Evolutionary conservation across 2,329 filamentous ascomycete genomes (phyloP), one percentile per base, ranked within the genome.

Genomic region (Stagonosporopsis vannaccii): DNA sequence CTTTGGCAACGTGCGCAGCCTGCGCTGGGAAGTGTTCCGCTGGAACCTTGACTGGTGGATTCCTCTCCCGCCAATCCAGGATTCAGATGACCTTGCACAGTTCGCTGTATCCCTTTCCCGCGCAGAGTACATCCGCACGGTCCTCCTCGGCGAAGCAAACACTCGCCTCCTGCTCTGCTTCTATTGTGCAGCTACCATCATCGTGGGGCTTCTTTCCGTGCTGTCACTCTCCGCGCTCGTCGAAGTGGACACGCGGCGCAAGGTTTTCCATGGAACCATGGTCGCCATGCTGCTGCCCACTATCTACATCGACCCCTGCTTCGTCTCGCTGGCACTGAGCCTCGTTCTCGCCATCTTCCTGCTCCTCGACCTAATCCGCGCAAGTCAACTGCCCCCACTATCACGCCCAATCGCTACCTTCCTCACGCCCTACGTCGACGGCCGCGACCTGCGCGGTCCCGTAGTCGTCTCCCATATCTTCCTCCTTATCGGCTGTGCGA

Each of bases 201-300:
- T 85, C 15, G 72, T 86, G 1, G 95, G 94, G 0, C 82, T 98
- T 32, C 78, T 87, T 9, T 81, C 90, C 4, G 91, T 97, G 7
- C 85, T 95, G 48, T 85, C 83, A 37, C 84, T 96, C 33, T 90
- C 89, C 36, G 81, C 87, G 3, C 81, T 91, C 45, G 93, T 90
- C 63, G 93, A 97, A 77, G 94, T 99, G 42, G 95, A 99, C 77
- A 99, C 95, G 1, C 86, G 95, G 45, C 87, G 95, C 46, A 99
- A 99, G 76, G 91, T 98, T 22, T 99, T 99, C 75, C 95, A 99
- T 75, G 96, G 96, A 65, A 97, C 94, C 84, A 98, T 98, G 90
- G 94, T 98, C 7, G 87, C 87, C 52, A 97, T 99, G 91, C 88
- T 99, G 52, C 82, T 98, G 2, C 93, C 95, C 0, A 87, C 91